Evolutionary conservation across 1,284 basidiomycete genomes (phyloP).

Genomic region (Xanthoconium separans): DNA sequence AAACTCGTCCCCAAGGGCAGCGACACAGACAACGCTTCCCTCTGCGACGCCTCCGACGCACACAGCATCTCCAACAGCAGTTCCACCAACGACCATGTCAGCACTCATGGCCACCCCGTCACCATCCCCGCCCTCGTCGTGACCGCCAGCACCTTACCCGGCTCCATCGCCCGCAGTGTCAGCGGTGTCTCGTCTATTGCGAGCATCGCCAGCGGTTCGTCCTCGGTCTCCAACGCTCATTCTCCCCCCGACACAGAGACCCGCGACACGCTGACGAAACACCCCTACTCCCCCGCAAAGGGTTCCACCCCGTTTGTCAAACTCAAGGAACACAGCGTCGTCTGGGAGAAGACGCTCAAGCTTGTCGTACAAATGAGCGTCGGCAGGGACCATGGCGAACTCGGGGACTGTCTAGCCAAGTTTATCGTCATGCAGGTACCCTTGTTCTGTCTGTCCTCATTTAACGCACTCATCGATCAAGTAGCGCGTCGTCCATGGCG

Average conservation of each 20-base stretch:
- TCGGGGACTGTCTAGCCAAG: slow-evolving; percentile 61
- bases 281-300: slow-evolving; percentile 39
- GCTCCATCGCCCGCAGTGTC: slow-evolving; percentile 15
- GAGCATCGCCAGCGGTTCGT: slow-evolving; percentile 20
- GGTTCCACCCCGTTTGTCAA: slow-evolving; percentile 57
- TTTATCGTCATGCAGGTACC: slow-evolving; percentile 62
- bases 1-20: slow-evolving; percentile 22
- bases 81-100: slow-evolving; percentile 21
- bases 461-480: neutral
- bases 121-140: slow-evolving; percentile 37
- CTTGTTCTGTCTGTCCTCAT: neutral
- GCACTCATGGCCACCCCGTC: neutral
- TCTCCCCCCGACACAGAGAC: slow-evolving; percentile 3
- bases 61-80: slow-evolving; percentile 30
- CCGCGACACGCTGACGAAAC: slow-evolving; percentile 8
- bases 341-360: slow-evolving; percentile 56
- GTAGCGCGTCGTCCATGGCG: slow-evolving; percentile 50
- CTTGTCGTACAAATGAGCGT: slow-evolving; percentile 64
- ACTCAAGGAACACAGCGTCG: slow-evolving; percentile 59
- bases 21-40: slow-evolving; percentile 30
- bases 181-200: slow-evolving; percentile 26
- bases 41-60: slow-evolving; percentile 30
- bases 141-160: slow-evolving; percentile 23
- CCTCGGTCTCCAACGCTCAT: slow-evolving; percentile 11
- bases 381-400: slow-evolving; percentile 41